phyloP scores from a whole-genome alignment of 208 protist genomes.

The Leishmania braziliensis region DNA sequence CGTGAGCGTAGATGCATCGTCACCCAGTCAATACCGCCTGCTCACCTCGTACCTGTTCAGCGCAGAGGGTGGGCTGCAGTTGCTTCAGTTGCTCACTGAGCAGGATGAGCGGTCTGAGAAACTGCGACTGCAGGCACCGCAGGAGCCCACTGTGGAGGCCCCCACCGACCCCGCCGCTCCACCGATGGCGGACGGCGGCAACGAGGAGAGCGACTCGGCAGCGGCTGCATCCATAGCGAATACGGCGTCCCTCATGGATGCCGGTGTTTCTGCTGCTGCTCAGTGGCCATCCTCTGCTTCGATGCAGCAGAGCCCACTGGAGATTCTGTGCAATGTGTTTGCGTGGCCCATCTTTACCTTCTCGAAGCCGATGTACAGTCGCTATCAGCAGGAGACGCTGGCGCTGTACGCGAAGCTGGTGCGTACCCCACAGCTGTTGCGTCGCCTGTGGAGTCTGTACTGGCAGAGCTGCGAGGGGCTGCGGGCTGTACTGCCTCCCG shows the following conservation, averaged over 20 bases:
- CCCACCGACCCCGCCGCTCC: neutral
- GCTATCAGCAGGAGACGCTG: conserved; percentile 53
- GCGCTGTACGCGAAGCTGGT: conserved; percentile 70
- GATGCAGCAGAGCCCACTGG: conserved; percentile 40
- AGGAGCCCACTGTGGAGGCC: conserved; percentile 25
- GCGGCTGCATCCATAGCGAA: neutral
- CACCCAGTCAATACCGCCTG: conserved; percentile 30
- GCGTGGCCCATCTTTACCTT: conserved; percentile 83
- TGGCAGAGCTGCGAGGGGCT: conserved; percentile 46
- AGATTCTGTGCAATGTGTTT: conserved; percentile 73
- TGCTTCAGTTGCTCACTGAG: conserved; percentile 47
- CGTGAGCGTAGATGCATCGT: neutral
- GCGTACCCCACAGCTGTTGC: conserved; percentile 54
- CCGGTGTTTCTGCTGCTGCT: conserved; percentile 5
- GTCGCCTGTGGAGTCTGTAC: conserved; percentile 72
- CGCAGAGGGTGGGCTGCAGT: conserved; percentile 52
- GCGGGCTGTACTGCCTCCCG: conserved; percentile 28
- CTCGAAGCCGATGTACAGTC: conserved; percentile 24
- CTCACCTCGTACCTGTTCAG: conserved; percentile 71
- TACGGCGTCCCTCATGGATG: neutral
- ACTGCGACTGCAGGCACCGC: conserved; percentile 21
- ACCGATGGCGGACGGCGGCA: neutral
- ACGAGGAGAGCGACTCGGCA: neutral
- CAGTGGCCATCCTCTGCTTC: conserved; percentile 22
- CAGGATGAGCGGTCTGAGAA: conserved; percentile 24